Evolutionary conservation across 176 grass and related monocot species (phyloP).

Genomic region (Oryza longistaminata): DNA sequence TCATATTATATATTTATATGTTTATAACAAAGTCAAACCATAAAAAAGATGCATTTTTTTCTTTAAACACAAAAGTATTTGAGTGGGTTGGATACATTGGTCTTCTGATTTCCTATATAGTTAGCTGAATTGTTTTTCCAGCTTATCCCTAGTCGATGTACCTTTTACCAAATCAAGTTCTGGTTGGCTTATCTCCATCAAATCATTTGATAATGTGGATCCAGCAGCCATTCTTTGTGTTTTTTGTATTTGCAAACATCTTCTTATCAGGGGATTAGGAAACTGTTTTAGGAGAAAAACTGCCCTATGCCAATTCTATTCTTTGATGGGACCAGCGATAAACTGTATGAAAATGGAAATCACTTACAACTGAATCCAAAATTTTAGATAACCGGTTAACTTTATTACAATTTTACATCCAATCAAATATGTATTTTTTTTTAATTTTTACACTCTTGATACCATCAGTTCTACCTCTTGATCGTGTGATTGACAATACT

Average conservation of each 20-base stretch:
- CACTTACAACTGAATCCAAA: not conserved
- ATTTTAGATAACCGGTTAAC: not conserved
- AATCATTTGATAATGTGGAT: constrained; percentile 5
- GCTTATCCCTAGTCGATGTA: constrained; percentile 6
- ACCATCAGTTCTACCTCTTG: constrained; percentile 4
- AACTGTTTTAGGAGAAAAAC: not conserved
- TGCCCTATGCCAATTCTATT: not conserved
- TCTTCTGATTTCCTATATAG: not conserved
- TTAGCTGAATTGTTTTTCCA: not conserved
- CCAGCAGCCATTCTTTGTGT: constrained; percentile 6
- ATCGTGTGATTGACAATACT: not conserved
- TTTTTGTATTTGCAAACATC: not conserved
- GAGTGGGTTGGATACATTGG: not conserved
- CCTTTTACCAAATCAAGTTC: not conserved
- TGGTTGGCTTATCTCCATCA: constrained; percentile 8
- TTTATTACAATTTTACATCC: not conserved
- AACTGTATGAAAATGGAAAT: not conserved
- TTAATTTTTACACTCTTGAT: not conserved
- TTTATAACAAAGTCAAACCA: not conserved
- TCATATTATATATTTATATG: constrained; percentile 12
- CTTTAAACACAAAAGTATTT: not conserved
- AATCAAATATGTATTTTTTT: not conserved
- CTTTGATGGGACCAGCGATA: not conserved
- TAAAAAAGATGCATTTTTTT: not conserved
- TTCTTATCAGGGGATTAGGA: not conserved